phyloP scores from a whole-genome alignment of 192 early-diverging fungal species.

The Backusella westeae region DNA sequence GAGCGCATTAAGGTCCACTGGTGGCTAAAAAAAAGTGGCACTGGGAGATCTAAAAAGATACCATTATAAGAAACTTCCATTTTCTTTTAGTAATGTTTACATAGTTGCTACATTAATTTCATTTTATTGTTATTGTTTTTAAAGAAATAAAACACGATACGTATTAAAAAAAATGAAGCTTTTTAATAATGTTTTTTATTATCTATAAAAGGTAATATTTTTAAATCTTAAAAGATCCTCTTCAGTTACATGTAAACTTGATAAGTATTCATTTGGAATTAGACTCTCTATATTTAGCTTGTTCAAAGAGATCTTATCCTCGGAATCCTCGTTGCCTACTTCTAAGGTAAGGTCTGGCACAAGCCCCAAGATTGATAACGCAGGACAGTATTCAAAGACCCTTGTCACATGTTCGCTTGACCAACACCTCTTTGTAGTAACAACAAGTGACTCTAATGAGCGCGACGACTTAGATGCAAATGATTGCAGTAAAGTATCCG shows the following conservation, averaged over 20 bases:
- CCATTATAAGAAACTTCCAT: neutral
- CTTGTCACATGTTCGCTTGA: neutral
- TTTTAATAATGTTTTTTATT: neutral
- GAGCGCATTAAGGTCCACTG: neutral
- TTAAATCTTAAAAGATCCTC: neutral
- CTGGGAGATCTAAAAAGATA: neutral
- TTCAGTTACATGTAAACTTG: neutral
- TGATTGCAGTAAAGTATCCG: neutral
- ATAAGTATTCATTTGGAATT: neutral
- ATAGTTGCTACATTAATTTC: neutral
- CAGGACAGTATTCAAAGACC: neutral
- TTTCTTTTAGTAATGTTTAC: neutral
- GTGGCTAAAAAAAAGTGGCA: neutral
- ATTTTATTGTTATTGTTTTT: neutral
- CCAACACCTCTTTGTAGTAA: neutral
- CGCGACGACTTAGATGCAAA: neutral
- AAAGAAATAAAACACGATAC: too few species aligned
- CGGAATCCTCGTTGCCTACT: neutral
- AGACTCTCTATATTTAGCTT: neutral
- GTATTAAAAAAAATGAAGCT: neutral
- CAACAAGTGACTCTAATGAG: neutral
- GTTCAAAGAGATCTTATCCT: neutral
- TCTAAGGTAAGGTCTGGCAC: neutral
- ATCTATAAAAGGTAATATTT: slow-evolving; percentile 1
- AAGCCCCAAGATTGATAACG: neutral